Evolutionary conservation across 2,329 filamentous ascomycete genomes (phyloP), one percentile per base, ranked within the genome.

Genomic region (Phaeoacremonium minimum): DNA sequence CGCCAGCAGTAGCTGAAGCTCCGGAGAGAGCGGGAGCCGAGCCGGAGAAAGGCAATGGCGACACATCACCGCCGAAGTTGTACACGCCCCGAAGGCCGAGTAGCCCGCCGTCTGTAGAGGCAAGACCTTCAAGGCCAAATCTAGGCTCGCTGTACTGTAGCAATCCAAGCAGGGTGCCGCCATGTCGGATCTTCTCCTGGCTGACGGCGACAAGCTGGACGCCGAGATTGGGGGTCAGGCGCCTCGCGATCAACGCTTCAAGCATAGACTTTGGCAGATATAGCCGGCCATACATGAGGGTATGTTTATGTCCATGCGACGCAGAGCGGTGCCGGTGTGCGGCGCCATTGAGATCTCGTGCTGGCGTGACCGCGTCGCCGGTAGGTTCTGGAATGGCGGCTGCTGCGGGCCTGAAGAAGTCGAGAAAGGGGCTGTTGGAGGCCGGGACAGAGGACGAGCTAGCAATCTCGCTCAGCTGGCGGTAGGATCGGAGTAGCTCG

Each of bases 41-140:
- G 9, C 9, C 9, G 9, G 22, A 26, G 2, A n/a, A n/a, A 9
- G 22, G 22, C 22, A 3, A 9, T 2, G 22, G 22, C 22, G 22
- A 26, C 9, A n/a, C 22, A n/a, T 26, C 22, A n/a, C 22, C 22
- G n/a, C 22, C 22, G 22, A 26, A 26, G 58, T 98, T 97, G 70
- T 95, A 98, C 1, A 98, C 70, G 0, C 89, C 93, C 17, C 91
- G 77, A 43, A 95, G 66, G 12, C 93, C 93, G 47, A 98, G 72
- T 8, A 98, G 69, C 0, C 88, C 87, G 18, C 90, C 94, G 52
- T 97, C 93, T 0, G 91, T 94, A 33, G 88, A 95, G 45, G 89
- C 91, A 49, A 98, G 73, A 16, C 89, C 91, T 55, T 98, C 93
- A 1, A 91, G 75, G 37, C 84, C 88, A 61, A 91, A 97, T 51